Evolutionary conservation across 148 eudicot species (phyloP).

Genomic region (Rhododendron mucronatum): DNA sequence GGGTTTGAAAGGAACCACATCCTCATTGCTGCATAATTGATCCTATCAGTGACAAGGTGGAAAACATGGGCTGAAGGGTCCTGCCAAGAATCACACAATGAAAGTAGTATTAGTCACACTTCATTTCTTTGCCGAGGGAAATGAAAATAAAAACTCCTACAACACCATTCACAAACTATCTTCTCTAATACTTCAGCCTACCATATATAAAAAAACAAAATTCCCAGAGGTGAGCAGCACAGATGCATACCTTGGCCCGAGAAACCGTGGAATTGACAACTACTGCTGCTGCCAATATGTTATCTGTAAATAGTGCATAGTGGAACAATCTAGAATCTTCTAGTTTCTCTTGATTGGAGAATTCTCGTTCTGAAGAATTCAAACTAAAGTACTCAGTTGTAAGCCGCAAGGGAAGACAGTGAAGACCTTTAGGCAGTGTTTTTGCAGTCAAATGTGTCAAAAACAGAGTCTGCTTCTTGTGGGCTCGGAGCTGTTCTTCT

Average conservation of each 20-base stretch:
- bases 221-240: not conserved
- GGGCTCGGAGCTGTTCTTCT: conserved; percentile 90
- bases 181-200: not conserved
- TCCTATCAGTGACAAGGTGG: conserved; percentile 84
- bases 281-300: conserved; percentile 83
- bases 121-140: not conserved
- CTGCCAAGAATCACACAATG: conserved; percentile 32
- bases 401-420: conserved; percentile 93
- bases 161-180: not conserved
- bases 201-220: not conserved
- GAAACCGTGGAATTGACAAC: conserved; percentile 89
- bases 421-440: conserved; percentile 95
- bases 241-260: conserved; percentile 66
- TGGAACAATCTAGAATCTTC: conserved; percentile 72
- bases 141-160: not conserved
- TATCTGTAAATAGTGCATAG: conserved; percentile 90
- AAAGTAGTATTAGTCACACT: not conserved
- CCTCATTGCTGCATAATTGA: conserved; percentile 91
- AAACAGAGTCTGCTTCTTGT: conserved; percentile 79
- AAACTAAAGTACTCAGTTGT: conserved; percentile 70
- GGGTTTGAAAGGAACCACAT: conserved; percentile 86
- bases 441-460: conserved; percentile 90
- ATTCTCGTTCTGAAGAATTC: conserved; percentile 57
- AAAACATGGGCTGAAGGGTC: conserved; percentile 73
- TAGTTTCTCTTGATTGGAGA: conserved; percentile 61